Evolutionary conservation across 176 grass and related monocot genomes (phyloP), one percentile per base, ranked within the genome.

Genomic region (Panicum miliaceum): DNA sequence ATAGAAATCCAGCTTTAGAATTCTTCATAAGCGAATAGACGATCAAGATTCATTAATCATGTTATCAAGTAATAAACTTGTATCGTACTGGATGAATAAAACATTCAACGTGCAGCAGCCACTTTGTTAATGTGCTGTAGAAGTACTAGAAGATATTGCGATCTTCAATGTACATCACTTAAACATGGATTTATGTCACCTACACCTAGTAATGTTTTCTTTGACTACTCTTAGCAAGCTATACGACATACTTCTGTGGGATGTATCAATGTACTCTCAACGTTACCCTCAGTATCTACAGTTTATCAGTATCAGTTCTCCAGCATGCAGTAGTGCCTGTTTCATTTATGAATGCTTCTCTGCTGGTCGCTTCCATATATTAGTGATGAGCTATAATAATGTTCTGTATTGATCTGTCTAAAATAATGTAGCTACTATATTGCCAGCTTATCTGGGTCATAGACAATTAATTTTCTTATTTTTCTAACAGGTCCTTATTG

Each of bases 401-500:
- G 10, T 57, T 85, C 67, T 82, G 43, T 51, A 6, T 60, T 67
- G 9, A 38, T 37, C 20, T 86, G 12, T 74, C 51, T 50, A 82
- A 27, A 64, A 68, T 68, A 38, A 22, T 53, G 16, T 74, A 41
- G n/a, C 11, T 77, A 32, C 64, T 80, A 61, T 34, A 52, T 73
- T 8, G 19, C 32, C 19, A 53, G 22, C 45, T 68, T 67, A 27
- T 80, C 16, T 75, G 77, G 64, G 16, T 86, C 57, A 58, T 73
- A 78, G 38, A 78, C 7, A 18, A 63, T 82, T 68, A 63, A 16
- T 63, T 86, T 69, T 71, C 14, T 75, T 58, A 10, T 75, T 84
- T 75, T 82, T 52, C 18, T 85, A 11, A 35, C 56, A 99, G 97
- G 90, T 99, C 15, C 78, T 96, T 87, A 86, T 91, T 78, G 86